Evolutionary conservation across 2,329 filamentous ascomycete species (phyloP).

Genomic region (Capronia epimyces): DNA sequence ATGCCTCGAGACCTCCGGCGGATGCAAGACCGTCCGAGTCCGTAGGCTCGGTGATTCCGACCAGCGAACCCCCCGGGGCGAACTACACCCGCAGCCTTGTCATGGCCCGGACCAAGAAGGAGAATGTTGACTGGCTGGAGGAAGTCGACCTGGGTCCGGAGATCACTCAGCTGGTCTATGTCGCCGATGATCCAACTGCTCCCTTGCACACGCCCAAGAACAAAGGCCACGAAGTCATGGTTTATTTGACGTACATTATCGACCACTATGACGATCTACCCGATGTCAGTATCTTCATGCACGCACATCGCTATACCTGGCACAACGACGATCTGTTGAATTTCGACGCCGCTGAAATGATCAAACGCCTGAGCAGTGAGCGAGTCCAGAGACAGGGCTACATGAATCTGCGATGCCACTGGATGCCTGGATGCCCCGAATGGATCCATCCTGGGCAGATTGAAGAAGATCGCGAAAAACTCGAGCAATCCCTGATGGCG

Average conservation of each 20-base stretch:
- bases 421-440: slow-evolving; percentile 54
- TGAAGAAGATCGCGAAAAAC: slow-evolving; percentile 38
- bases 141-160: slow-evolving; percentile 43
- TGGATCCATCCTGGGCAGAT: slow-evolving; percentile 49
- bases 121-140: slow-evolving; percentile 46
- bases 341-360: slow-evolving; percentile 47
- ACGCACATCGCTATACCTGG: slow-evolving; percentile 53
- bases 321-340: slow-evolving; percentile 54
- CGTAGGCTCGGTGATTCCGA: background rate
- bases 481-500: slow-evolving; percentile 45
- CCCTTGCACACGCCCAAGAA: slow-evolving; percentile 51
- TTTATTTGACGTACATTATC: slow-evolving; percentile 59
- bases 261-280: slow-evolving; percentile 56
- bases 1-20: slow-evolving; percentile 1
- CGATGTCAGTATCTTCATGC: slow-evolving; percentile 57
- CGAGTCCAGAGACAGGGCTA: slow-evolving; percentile 52
- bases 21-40: slow-evolving; percentile 18
- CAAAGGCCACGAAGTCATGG: slow-evolving; percentile 59
- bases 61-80: slow-evolving; percentile 36
- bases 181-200: slow-evolving; percentile 49
- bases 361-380: slow-evolving; percentile 48
- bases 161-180: slow-evolving; percentile 46
- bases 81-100: slow-evolving; percentile 53
- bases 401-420: slow-evolving; percentile 56
- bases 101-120: slow-evolving; percentile 45